phyloP scores from a whole-genome alignment of 495 filamentous ascomycete genomes.

The Hyaloscypha bicolor region DNA sequence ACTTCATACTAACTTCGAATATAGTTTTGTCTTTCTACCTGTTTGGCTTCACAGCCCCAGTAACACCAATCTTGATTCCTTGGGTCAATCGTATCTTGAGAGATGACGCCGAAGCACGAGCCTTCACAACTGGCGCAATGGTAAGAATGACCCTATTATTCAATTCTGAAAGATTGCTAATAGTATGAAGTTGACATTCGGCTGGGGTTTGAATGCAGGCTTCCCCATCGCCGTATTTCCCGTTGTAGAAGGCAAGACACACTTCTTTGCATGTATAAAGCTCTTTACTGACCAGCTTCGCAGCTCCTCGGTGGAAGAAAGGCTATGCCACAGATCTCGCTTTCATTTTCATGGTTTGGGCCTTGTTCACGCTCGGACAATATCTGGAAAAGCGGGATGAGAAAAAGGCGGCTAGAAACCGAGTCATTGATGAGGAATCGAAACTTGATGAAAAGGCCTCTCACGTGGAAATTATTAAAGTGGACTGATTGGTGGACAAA shows the following conservation, averaged over 20 bases:
- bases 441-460: conserved; percentile 8
- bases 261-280: background rate
- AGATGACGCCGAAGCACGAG: conserved; percentile 53
- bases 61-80: conserved; percentile 33
- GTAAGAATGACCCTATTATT: conserved; percentile 9
- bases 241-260: conserved; percentile 40
- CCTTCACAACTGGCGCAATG: conserved; percentile 52
- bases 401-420: conserved; percentile 9
- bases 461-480: conserved; percentile 2
- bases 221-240: conserved; percentile 50
- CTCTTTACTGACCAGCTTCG: background rate
- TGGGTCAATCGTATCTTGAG: conserved; percentile 56
- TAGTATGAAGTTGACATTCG: conserved; percentile 40
- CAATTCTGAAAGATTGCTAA: conserved; percentile 7
- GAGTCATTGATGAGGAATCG: conserved; percentile 9
- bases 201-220: conserved; percentile 32
- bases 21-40: conserved; percentile 22
- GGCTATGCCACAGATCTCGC: conserved; percentile 47
- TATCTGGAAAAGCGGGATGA: conserved; percentile 15
- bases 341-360: conserved; percentile 31
- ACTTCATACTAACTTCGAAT: background rate
- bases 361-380: conserved; percentile 21
- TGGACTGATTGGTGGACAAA: no score
- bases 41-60: conserved; percentile 20
- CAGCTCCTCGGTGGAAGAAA: conserved; percentile 44